A percentile compares a stretch with the other conserved stretches of the same genome.
Evolutionary conservation across 176 grass and related monocot species (phyloP).

Genomic region (Musa troglodytarum): DNA sequence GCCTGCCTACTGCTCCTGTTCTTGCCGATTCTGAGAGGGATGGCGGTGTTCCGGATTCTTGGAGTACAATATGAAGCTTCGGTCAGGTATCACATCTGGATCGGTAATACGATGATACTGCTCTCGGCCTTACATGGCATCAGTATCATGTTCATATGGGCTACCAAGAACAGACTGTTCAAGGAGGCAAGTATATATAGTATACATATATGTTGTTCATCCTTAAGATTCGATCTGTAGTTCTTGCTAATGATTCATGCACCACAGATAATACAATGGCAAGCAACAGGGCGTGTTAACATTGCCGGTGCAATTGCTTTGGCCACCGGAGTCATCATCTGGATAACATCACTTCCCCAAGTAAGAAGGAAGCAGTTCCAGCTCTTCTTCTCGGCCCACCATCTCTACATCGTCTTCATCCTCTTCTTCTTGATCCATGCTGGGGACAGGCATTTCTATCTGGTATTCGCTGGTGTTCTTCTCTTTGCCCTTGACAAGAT

Average conservation of each 20-base stretch:
- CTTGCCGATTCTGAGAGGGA: constrained; percentile 37
- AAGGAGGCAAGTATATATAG: constrained; percentile 22
- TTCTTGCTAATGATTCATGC: background rate
- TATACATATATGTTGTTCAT: background rate
- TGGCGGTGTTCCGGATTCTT: constrained; percentile 31
- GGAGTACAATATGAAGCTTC: constrained; percentile 37
- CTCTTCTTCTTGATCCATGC: constrained; percentile 37
- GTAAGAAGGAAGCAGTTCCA: constrained; percentile 37
- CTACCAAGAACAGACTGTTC: constrained; percentile 24
- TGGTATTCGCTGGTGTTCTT: constrained; percentile 40
- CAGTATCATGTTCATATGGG: constrained; percentile 38
- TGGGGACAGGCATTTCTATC: constrained; percentile 36
- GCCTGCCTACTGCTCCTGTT: constrained; percentile 28
- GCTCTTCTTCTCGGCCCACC: constrained; percentile 32
- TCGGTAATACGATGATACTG: constrained; percentile 29
- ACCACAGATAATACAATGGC: constrained; percentile 36
- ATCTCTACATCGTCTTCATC: constrained; percentile 42
- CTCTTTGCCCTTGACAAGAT: constrained; percentile 37
- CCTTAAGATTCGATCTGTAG: background rate
- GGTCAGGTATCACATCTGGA: constrained; percentile 41
- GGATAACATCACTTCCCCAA: constrained; percentile 36
- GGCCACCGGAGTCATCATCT: constrained; percentile 30
- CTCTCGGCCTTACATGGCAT: constrained; percentile 32
- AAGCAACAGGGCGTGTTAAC: constrained; percentile 28
- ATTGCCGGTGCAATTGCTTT: constrained; percentile 33